phyloP scores from a whole-genome alignment of 768 basidiomycete genomes.

The Amanita inopinata region DNA sequence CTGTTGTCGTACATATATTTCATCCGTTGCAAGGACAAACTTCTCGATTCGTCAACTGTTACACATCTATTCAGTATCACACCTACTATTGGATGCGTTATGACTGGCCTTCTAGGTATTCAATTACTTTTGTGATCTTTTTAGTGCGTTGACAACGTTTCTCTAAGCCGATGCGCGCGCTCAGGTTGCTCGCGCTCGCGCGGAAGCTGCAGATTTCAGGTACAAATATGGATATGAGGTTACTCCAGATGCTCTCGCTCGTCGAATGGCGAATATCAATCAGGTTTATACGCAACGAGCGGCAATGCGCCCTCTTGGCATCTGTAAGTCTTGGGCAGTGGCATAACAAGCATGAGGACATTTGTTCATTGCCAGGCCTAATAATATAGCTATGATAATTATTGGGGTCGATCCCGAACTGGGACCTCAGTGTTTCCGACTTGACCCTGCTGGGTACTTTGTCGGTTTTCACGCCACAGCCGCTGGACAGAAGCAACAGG shows the following conservation, averaged over 20 bases:
- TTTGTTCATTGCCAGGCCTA: background rate
- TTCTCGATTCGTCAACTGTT: conserved; percentile 87
- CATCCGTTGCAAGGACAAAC: conserved; percentile 87
- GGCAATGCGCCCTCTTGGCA: conserved; percentile 93
- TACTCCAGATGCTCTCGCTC: conserved; percentile 91
- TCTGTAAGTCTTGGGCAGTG: conserved; percentile 60
- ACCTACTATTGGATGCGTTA: conserved; percentile 92
- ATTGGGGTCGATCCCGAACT: conserved; percentile 86
- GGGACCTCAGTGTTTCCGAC: conserved; percentile 96
- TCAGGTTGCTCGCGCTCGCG: conserved; percentile 78
- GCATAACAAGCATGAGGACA: background rate
- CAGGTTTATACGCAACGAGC: conserved; percentile 98
- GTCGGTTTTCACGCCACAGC: conserved; percentile 97
- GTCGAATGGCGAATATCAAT: conserved; percentile 93
- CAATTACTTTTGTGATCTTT: background rate
- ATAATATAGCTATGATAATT: conserved; percentile 76
- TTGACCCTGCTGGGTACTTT: conserved; percentile 98
- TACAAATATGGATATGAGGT: conserved; percentile 99
- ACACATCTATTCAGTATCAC: conserved; percentile 96
- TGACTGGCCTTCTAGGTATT: conserved; percentile 92
- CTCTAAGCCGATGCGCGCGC: conserved; percentile 79
- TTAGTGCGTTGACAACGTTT: conserved; percentile 4
- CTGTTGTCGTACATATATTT: background rate
- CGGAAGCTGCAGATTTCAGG: conserved; percentile 86
- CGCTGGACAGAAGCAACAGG: conserved; percentile 95